Evolutionary conservation across 1,284 basidiomycete species (phyloP), one percentile per base, ranked within the genome.

Genomic region (Phellopilus nigrolimitatus): DNA sequence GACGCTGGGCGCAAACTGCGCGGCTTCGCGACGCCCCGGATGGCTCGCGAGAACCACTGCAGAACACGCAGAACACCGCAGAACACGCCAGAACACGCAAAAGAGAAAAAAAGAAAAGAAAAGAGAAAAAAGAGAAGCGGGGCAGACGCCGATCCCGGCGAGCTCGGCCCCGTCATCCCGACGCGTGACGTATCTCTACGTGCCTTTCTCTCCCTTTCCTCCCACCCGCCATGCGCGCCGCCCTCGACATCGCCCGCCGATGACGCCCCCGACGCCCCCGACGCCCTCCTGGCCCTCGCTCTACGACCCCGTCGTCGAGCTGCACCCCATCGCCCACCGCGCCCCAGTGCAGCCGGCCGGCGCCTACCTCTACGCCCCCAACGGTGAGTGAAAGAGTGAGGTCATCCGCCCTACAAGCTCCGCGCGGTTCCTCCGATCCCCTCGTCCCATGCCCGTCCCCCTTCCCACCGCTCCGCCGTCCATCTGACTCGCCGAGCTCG

Each of bases 221-320:
- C 17, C 38, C 12, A 10, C 38, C 22, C 38, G 17, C 17, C 38
- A 17, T 13, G 38, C 3, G 9, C 9, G 22, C 9, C 38, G 12
- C 2, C 3, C 38, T 39, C 38, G 38, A 39, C 38, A 17, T 10
- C 38, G 17, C 9, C n/a, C 38, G 38, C 10, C 38, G 15, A 17
- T 9, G 22, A 3, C 38, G 38, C 17, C 31, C 10, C 31, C 31
- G 10, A 9, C 10, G 10, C 13, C n/a, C 31, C 10, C 31, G 17
- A 30, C 59, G 9, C 73, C 72, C 13, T 45, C 64, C 28, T 78
- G 73, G 64, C 76, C 76, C 10, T 75, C 74, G 5, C 64, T 78
- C 0, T 78, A 78, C 60, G 67, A 70, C 57, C 70, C 72, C n/a
- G 59, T 62, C 25, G 56, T 74, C 39, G 66, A 71, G 48, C 67